Percentiles rank a stretch among this genome's conserved stretches.
phyloP scores from a whole-genome alignment of 192 early-diverging fungal species.

The Thoreauomyces humboldtii region DNA sequence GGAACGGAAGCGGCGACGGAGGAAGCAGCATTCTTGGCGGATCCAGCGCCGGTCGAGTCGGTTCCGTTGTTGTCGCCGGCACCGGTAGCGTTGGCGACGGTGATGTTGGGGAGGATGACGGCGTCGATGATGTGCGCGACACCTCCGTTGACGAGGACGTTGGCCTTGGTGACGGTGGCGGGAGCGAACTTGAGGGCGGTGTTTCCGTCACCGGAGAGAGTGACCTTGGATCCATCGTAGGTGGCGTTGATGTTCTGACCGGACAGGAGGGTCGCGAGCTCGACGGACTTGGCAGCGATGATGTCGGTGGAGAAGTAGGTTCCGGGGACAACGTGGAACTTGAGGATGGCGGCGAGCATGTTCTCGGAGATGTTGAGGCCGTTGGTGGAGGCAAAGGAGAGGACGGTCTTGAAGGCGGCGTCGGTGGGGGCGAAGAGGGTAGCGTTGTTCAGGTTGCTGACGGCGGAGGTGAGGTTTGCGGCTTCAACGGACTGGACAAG shows the following conservation, averaged over 20 bases:
- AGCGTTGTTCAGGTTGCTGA: slow-evolving; percentile 26
- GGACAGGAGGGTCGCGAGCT: slow-evolving; percentile 7
- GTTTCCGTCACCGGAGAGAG: slow-evolving; percentile 38
- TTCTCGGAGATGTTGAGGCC: slow-evolving; percentile 21
- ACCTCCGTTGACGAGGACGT: slow-evolving; percentile 38
- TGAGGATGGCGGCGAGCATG: slow-evolving; percentile 29
- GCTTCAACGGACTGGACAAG: slow-evolving; percentile 21
- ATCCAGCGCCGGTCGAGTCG: not conserved
- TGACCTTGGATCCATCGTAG: slow-evolving; percentile 20
- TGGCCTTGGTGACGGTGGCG: slow-evolving; percentile 39
- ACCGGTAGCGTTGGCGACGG: not conserved
- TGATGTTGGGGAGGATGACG: slow-evolving; percentile 39
- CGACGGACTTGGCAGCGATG: slow-evolving; percentile 10
- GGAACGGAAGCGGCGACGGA: not conserved
- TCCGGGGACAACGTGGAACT: slow-evolving; percentile 41
- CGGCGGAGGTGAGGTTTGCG: slow-evolving; percentile 25
- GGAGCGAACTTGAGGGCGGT: slow-evolving; percentile 15
- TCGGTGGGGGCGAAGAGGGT: slow-evolving; percentile 52
- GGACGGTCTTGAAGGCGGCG: slow-evolving; percentile 37
- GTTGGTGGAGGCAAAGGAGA: not conserved
- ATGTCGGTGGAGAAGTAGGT: slow-evolving; percentile 35
- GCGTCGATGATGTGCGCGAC: slow-evolving; percentile 51
- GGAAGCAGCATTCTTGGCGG: not conserved
- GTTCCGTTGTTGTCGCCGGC: not conserved
- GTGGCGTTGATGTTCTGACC: slow-evolving; percentile 18